These are phyloP conservation scores for Lonicera japonica DNA, from an alignment of 129 eudicot genomes.

Conservation along the genomic window DNA sequence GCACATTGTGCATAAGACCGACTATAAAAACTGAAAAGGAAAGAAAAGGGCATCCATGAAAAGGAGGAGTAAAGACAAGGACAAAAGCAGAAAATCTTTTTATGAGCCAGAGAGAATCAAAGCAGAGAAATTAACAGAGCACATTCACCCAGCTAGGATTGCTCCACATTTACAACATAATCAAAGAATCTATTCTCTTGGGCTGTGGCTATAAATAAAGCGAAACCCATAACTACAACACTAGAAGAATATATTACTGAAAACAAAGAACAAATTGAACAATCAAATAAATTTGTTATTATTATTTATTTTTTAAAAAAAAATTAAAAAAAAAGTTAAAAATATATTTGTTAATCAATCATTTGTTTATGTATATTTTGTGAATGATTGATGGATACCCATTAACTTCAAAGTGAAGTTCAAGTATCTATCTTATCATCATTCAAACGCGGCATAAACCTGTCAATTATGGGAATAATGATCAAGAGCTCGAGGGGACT, in stretches of 20 bases:
- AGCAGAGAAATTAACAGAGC: slow-evolving; percentile 11
- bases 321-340: slow-evolving; percentile 16
- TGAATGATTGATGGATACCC: slow-evolving; percentile 37
- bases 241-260: slow-evolving; percentile 33
- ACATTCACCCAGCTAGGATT: slow-evolving; percentile 28
- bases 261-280: slow-evolving; percentile 23
- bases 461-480: slow-evolving; percentile 21
- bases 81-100: slow-evolving; percentile 47
- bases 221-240: slow-evolving; percentile 20
- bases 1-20: slow-evolving; percentile 26
- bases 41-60: slow-evolving; percentile 26
- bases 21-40: slow-evolving; percentile 23
- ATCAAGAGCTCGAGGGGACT: slow-evolving; percentile 13
- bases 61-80: slow-evolving; percentile 30
- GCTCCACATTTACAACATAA: slow-evolving; percentile 15
- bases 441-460: slow-evolving; percentile 17
- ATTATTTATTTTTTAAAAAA: not conserved
- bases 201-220: slow-evolving; percentile 24
- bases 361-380: slow-evolving; percentile 26
- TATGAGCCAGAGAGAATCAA: slow-evolving; percentile 22
- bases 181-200: slow-evolving; percentile 19
- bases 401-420: slow-evolving; percentile 32
- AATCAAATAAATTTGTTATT: slow-evolving; percentile 16
- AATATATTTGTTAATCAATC: slow-evolving; percentile 18
- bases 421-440: slow-evolving; percentile 21